Conservation (phyloP, 768 basidiomycete genomes). For the Mycena amicta region DNA sequence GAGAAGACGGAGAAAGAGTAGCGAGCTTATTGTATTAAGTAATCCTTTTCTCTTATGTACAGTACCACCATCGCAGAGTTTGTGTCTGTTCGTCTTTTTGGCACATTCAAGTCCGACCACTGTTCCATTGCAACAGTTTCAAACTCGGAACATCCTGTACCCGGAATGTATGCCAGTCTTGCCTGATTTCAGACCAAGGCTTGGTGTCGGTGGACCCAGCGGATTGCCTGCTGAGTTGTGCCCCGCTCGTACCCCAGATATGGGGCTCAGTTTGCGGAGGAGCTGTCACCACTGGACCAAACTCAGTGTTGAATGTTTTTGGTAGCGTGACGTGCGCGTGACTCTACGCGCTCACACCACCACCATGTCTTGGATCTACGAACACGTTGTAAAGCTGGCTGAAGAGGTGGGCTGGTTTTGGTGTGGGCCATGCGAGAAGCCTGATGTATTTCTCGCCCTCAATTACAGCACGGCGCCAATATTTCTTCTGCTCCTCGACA, state of each 20-base stretch:
- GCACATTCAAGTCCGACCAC: conserved; percentile 59
- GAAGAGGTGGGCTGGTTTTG: neutral
- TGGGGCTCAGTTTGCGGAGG: conserved; percentile 19
- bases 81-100: conserved; percentile 49
- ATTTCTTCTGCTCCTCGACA: neutral
- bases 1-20: neutral
- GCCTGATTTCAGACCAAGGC: no score
- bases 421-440: neutral
- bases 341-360: no score
- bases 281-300: conserved; percentile 16
- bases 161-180: no score
- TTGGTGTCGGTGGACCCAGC: no score
- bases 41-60: neutral
- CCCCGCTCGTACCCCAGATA: conserved; percentile 11
- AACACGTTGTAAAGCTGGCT: neutral
- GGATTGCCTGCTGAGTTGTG: conserved; percentile 18
- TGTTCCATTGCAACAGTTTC: conserved; percentile 82
- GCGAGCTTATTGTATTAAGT: neutral
- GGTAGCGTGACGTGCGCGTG: no score
- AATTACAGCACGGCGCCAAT: neutral
- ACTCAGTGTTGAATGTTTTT: conserved; percentile 9
- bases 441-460: neutral
- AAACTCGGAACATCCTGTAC: no score
- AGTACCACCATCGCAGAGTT: neutral
- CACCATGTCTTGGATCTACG: neutral